Conservation (phyloP, 2,329 filamentous ascomycete genomes). For the Thelonectria discophora region DNA sequence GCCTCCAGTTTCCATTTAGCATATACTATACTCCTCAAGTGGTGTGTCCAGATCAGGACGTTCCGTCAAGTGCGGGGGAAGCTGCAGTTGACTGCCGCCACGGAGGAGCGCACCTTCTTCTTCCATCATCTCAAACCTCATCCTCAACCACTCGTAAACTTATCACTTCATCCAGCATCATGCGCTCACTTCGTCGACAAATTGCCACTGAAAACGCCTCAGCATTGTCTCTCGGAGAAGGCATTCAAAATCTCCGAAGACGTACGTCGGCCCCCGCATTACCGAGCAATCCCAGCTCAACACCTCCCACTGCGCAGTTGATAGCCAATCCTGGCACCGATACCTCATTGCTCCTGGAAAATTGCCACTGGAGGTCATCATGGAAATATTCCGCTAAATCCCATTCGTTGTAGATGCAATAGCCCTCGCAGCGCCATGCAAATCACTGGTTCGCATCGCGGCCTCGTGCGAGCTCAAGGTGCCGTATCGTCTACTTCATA, state of each 20-base stretch:
- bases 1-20: no score
- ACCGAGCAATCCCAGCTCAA: conserved; percentile 8
- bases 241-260: conserved; percentile 24
- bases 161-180: not conserved
- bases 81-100: no score
- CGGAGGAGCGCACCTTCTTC: no score
- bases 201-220: not conserved
- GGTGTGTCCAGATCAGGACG: no score
- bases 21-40: no score
- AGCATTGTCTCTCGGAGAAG: not conserved
- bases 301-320: conserved; percentile 10
- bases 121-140: not conserved
- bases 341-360: conserved; percentile 25
- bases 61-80: no score
- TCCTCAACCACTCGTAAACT: not conserved
- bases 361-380: conserved; percentile 42
- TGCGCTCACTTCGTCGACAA: conserved; percentile 1
- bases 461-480: conserved; percentile 26
- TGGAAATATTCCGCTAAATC: conserved; percentile 33
- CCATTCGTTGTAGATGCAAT: conserved; percentile 24
- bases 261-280: conserved; percentile 16
- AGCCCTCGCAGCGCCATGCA: conserved; percentile 36
- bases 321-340: not conserved
- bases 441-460: conserved; percentile 34
- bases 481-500: conserved; percentile 27